phyloP scores from a whole-genome alignment of 2,329 filamentous ascomycete species.

The Penicillium sp. region DNA sequence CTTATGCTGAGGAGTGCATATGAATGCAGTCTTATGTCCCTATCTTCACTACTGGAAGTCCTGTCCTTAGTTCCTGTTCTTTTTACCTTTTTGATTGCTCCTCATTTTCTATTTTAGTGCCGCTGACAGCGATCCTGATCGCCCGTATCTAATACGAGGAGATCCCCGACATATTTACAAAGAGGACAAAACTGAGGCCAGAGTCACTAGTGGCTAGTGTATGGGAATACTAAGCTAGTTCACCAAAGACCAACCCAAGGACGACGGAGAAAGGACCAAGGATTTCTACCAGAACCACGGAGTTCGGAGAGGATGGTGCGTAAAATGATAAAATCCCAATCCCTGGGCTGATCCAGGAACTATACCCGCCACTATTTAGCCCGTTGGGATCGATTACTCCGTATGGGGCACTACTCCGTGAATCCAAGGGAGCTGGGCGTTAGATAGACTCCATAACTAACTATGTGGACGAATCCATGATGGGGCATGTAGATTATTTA shows the following conservation, averaged over 20 bases:
- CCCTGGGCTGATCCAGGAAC: slow-evolving; percentile 22
- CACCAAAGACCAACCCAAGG: neutral
- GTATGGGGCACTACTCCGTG: neutral
- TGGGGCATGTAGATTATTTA: neutral
- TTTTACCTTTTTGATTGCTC: neutral
- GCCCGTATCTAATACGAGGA: slow-evolving; percentile 18
- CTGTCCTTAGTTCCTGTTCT: neutral
- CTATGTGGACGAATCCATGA: neutral
- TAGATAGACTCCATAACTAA: slow-evolving; percentile 1
- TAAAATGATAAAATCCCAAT: slow-evolving; percentile 3
- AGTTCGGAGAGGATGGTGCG: neutral
- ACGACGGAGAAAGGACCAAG: neutral
- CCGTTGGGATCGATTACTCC: neutral
- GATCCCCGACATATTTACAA: neutral
- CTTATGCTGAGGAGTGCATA: neutral
- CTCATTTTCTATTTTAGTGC: slow-evolving; percentile 13
- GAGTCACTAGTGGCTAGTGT: neutral
- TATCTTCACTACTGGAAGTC: neutral
- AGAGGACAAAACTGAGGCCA: neutral
- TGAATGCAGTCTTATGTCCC: neutral
- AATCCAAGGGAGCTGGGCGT: neutral
- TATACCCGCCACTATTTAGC: slow-evolving; percentile 8
- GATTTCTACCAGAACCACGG: neutral
- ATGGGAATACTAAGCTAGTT: neutral
- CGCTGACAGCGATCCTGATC: slow-evolving; percentile 20